Conservation (phyloP, 139 green algal genomes). For the Chlamydomonas sp. region DNA sequence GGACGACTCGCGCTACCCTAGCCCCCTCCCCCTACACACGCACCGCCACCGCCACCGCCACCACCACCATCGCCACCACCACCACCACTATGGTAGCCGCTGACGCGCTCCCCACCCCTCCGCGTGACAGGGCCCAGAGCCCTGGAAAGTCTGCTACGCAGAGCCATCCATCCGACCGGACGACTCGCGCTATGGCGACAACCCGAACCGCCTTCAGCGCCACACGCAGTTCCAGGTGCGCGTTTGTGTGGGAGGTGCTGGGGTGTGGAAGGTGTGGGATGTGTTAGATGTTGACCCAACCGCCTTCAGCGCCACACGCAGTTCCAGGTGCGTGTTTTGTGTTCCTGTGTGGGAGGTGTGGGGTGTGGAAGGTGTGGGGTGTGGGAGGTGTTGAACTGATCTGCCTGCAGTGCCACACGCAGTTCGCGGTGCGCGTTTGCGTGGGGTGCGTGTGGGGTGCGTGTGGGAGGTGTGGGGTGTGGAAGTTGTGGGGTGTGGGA, state of each 20-base stretch:
- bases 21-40: background rate
- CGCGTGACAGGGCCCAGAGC: slow-evolving; percentile 83
- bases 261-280: no score
- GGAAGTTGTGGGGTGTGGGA: no score
- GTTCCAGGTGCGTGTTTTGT: slow-evolving; percentile 84
- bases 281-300: no score
- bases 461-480: no score
- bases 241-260: background rate
- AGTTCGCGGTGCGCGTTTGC: slow-evolving; percentile 34
- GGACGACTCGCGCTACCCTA: background rate
- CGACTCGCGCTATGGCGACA: slow-evolving; percentile 94
- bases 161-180: slow-evolving; percentile 94
- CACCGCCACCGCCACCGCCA: background rate
- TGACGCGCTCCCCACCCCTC: no score
- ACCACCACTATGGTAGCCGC: no score
- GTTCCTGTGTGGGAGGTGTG: no score
- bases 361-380: no score
- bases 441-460: background rate
- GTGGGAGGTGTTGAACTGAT: no score
- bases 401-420: slow-evolving; percentile 94
- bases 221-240: slow-evolving; percentile 98
- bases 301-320: slow-evolving; percentile 96
- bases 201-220: slow-evolving; percentile 95
- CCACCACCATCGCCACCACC: no score
- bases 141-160: slow-evolving; percentile 88